A percentile compares a stretch with the other conserved stretches of the same genome.
These are phyloP conservation scores for Ichthyophthirius multifiliis DNA, from an alignment of 169 alveolate genomes.

Conservation along the genomic window DNA sequence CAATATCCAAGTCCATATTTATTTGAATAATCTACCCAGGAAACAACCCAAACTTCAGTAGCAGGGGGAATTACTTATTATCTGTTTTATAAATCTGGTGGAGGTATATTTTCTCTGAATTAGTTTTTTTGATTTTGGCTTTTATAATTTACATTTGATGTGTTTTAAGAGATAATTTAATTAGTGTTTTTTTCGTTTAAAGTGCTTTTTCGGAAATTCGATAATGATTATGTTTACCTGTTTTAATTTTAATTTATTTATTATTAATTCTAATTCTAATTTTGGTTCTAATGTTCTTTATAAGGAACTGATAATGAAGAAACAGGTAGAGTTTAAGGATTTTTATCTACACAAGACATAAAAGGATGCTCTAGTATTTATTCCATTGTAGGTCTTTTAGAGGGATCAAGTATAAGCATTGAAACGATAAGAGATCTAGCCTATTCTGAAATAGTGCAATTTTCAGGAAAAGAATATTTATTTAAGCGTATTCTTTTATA, in stretches of 20 bases:
- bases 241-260: too few species aligned
- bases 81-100: too few species aligned
- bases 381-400: slow-evolving; percentile 73
- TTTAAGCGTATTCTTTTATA: slow-evolving; percentile 79
- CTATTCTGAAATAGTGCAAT: slow-evolving; percentile 56
- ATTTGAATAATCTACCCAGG: slow-evolving; percentile 78
- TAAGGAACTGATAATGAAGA: slow-evolving; percentile 42
- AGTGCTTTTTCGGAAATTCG: too few species aligned
- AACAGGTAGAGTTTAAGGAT: slow-evolving; percentile 66
- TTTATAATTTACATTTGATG: too few species aligned
- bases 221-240: too few species aligned
- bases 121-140: too few species aligned
- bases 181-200: not conserved
- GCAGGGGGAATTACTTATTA: too few species aligned
- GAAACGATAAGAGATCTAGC: slow-evolving; percentile 66
- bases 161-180: not conserved
- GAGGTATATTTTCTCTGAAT: too few species aligned
- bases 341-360: slow-evolving; percentile 38
- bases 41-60: slow-evolving; percentile 68
- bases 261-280: too few species aligned
- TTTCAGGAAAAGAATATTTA: slow-evolving; percentile 77
- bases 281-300: slow-evolving; percentile 11
- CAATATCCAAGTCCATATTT: slow-evolving; percentile 89
- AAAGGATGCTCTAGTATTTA: slow-evolving; percentile 64
- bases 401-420: slow-evolving; percentile 77